These are phyloP conservation scores for Rosa multiflora DNA, from an alignment of 306 rosid species.

Conservation along the genomic window DNA sequence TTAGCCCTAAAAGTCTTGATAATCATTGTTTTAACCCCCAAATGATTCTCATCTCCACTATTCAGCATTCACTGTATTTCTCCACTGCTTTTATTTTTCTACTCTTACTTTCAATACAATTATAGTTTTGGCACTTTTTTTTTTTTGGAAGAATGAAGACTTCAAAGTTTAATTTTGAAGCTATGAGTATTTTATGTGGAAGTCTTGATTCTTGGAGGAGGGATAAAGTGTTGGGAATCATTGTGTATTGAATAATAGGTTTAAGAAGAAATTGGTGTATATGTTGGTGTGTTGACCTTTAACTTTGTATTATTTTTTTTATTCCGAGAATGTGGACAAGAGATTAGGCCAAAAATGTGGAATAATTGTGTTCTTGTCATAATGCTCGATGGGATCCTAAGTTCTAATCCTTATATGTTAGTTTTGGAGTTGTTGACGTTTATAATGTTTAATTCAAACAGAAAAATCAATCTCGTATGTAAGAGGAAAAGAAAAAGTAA, in stretches of 20 bases:
- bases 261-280: not conserved
- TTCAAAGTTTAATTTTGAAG: slow-evolving; percentile 32
- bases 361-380: not conserved
- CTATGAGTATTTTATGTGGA: slow-evolving; percentile 17
- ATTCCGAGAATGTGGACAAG: not conserved
- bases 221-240: slow-evolving; percentile 30
- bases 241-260: slow-evolving; percentile 14
- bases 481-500: not conserved
- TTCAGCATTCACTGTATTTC: slow-evolving; percentile 8
- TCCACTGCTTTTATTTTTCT: slow-evolving; percentile 35
- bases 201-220: slow-evolving; percentile 15
- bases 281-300: not conserved
- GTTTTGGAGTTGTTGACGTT: not conserved
- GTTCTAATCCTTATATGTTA: not conserved
- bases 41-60: slow-evolving; percentile 35
- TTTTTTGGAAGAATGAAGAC: slow-evolving; percentile 4
- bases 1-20: slow-evolving; percentile 30
- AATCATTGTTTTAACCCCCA: slow-evolving; percentile 37
- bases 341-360: not conserved
- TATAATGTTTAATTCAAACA: not conserved
- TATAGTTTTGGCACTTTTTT: slow-evolving; percentile 33
- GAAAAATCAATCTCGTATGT: not conserved
- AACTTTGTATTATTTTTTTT: not conserved
- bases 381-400: not conserved
- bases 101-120: slow-evolving; percentile 25